phyloP scores from a whole-genome alignment of 176 grass and related monocot species.

The Zoysia japonica region DNA sequence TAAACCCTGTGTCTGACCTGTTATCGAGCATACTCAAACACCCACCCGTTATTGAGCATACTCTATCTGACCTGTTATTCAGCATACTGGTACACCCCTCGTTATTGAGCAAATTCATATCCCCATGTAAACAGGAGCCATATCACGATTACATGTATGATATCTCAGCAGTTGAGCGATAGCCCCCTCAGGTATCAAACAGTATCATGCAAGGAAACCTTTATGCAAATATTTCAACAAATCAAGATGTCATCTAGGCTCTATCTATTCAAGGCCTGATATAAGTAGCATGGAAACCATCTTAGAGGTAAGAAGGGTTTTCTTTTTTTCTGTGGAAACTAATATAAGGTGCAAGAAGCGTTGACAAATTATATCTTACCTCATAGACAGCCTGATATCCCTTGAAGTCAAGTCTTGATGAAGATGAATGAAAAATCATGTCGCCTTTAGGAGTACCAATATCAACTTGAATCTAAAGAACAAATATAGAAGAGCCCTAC shows the following conservation, averaged over 20 bases:
- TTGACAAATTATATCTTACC: conserved; percentile 47
- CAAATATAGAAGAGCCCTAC: conserved; percentile 3
- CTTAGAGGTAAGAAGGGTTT: neutral
- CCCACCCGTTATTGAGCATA: no score
- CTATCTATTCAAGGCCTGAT: neutral
- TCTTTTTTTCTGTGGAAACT: neutral
- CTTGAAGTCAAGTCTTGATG: conserved; percentile 73
- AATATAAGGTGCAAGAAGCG: conserved; percentile 29
- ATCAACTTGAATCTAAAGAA: conserved; percentile 85
- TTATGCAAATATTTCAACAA: conserved; percentile 7
- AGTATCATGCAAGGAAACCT: neutral
- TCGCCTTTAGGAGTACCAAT: conserved; percentile 66
- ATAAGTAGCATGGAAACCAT: conserved; percentile 10
- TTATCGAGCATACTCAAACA: no score
- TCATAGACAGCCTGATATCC: conserved; percentile 85
- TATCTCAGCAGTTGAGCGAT: conserved; percentile 4
- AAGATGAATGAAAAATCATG: conserved; percentile 63
- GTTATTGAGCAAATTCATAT: neutral
- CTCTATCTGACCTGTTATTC: no score
- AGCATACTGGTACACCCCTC: no score
- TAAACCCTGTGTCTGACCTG: no score
- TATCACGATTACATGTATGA: conserved; percentile 27
- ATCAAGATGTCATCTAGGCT: conserved; percentile 3
- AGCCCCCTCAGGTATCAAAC: conserved; percentile 20
- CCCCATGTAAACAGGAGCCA: neutral